Evolutionary conservation across 495 filamentous ascomycete species (phyloP).

Genomic region (Clohesyomyces aquaticus): DNA sequence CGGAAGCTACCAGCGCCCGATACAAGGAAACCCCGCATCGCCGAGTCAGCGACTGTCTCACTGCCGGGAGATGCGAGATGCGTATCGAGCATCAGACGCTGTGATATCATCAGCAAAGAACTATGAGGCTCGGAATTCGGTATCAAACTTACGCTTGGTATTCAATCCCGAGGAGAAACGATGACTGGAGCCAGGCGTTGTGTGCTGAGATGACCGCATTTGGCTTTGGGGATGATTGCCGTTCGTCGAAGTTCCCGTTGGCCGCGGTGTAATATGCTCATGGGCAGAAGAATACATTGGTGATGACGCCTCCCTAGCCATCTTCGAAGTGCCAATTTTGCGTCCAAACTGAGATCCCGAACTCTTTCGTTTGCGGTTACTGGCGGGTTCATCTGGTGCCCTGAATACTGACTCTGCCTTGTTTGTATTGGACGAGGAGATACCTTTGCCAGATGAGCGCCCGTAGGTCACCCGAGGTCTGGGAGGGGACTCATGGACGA

Average conservation of each 20-base stretch:
- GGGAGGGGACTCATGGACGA: slow-evolving; percentile 2
- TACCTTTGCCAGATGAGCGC: not conserved
- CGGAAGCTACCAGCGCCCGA: too few relatives aligned
- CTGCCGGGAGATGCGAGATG: not conserved
- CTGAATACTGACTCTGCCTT: not conserved
- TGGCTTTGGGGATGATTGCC: not conserved
- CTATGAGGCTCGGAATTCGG: too few relatives aligned
- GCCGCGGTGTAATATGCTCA: not conserved
- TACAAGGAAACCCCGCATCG: too few relatives aligned
- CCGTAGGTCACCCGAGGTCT: slow-evolving; percentile 10
- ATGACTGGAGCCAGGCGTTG: not conserved
- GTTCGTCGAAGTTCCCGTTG: not conserved
- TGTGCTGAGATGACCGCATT: slow-evolving; percentile 4
- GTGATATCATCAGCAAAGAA: not conserved
- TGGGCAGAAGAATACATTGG: not conserved
- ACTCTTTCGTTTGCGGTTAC: slow-evolving; percentile 5
- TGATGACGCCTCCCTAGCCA: not conserved
- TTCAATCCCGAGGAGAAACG: not conserved
- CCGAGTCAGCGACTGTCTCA: not conserved
- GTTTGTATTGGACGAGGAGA: not conserved
- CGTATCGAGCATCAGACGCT: not conserved
- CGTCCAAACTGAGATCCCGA: not conserved
- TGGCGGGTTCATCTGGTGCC: not conserved
- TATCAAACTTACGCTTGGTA: too few relatives aligned
- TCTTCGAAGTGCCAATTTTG: not conserved